phyloP scores from a whole-genome alignment of 352 stramenopile species.

The Pythium graminicola region DNA sequence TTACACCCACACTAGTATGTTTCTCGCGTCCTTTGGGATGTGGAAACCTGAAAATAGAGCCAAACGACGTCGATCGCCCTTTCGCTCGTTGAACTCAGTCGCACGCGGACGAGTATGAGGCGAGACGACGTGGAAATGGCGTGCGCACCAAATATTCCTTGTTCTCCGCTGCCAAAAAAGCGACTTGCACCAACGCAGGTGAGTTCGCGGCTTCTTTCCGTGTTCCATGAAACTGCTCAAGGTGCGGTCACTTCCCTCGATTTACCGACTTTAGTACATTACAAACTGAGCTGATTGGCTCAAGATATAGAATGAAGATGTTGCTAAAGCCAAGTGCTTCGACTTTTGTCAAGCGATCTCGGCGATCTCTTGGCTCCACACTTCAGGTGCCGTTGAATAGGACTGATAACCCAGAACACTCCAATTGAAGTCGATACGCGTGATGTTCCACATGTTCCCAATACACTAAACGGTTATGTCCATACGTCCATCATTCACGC shows the following conservation, averaged over 20 bases:
- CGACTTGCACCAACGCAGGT: no score
- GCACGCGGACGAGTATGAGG: no score
- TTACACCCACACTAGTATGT: not conserved
- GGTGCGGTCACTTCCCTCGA: not conserved
- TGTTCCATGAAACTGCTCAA: not conserved
- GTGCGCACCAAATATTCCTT: no score
- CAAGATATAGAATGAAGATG: not conserved
- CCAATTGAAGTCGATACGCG: not conserved
- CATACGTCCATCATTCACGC: no score
- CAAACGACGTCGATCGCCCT: no score
- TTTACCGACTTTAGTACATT: not conserved
- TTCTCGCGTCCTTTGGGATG: not conserved
- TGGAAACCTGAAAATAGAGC: no score
- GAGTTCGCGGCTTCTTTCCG: no score
- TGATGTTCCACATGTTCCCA: not conserved
- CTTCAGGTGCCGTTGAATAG: conserved; percentile 8
- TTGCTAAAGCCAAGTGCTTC: conserved; percentile 12
- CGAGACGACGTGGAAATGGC: no score
- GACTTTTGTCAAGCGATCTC: conserved; percentile 16
- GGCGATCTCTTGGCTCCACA: conserved; percentile 11
- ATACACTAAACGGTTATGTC: no score
- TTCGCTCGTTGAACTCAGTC: no score
- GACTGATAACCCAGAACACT: conserved; percentile 7
- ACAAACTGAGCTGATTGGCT: no score
- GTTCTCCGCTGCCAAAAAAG: no score